Evolutionary conservation across 768 basidiomycete species (phyloP).

Genomic region (Coprinopsis marcescibilis): DNA sequence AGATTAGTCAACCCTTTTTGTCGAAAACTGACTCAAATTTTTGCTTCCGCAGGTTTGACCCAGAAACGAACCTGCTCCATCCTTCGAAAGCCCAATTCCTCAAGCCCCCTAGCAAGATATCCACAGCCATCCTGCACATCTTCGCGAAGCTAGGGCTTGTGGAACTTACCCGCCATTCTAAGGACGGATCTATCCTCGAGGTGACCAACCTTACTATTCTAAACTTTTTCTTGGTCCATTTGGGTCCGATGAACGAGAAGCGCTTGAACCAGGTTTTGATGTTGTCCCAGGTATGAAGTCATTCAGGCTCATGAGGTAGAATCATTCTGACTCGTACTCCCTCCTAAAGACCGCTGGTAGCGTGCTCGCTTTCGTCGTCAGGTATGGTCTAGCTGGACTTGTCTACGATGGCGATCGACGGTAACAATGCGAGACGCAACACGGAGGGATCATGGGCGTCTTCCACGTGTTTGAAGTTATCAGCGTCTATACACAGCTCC

Average conservation of each 20-base stretch:
- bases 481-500: neutral
- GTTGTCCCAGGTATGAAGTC: slow-evolving; percentile 53
- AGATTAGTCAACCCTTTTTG: slow-evolving; percentile 5
- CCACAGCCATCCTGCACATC: slow-evolving; percentile 50
- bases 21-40: slow-evolving; percentile 2
- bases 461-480: slow-evolving; percentile 3
- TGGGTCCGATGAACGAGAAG: slow-evolving; percentile 86
- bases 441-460: neutral
- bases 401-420: slow-evolving; percentile 91
- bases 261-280: slow-evolving; percentile 70
- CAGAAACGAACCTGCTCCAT: slow-evolving; percentile 66
- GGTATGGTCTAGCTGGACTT: slow-evolving; percentile 86
- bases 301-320: slow-evolving; percentile 1
- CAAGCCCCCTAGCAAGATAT: slow-evolving; percentile 48
- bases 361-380: slow-evolving; percentile 72
- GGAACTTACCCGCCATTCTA: slow-evolving; percentile 50
- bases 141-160: slow-evolving; percentile 64
- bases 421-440: slow-evolving; percentile 28
- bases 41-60: slow-evolving; percentile 56
- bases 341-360: slow-evolving; percentile 62
- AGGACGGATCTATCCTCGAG: slow-evolving; percentile 54
- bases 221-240: slow-evolving; percentile 73
- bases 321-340: slow-evolving; percentile 10
- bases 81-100: slow-evolving; percentile 67
- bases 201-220: slow-evolving; percentile 89